A percentile compares a stretch with the other conserved stretches of the same genome.
Evolutionary conservation across 2,329 filamentous ascomycete species (phyloP).

Genomic region (Botrytis sinoallii): DNA sequence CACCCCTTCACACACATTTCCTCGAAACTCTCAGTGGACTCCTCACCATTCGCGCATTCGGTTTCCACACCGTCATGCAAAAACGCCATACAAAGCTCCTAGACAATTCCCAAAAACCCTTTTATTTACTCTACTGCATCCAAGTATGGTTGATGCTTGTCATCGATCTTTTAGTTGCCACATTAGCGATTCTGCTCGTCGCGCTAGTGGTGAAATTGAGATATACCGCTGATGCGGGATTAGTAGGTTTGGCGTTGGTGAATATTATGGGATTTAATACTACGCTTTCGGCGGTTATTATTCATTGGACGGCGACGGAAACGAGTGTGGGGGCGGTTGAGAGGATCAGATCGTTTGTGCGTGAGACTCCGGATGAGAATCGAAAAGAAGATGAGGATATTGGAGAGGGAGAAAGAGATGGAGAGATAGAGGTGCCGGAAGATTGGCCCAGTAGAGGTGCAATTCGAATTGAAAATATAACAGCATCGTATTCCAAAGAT

Average conservation of each 20-base stretch:
- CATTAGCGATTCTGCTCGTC: conserved; percentile 36
- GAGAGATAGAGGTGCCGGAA: conserved; percentile 12
- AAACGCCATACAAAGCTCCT: conserved; percentile 39
- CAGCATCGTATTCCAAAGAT: conserved; percentile 34
- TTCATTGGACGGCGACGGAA: conserved; percentile 30
- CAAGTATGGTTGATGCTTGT: conserved; percentile 56
- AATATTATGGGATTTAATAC: conserved; percentile 31
- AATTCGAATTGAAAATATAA: conserved; percentile 36
- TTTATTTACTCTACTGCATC: conserved; percentile 54
- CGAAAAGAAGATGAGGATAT: conserved; percentile 11
- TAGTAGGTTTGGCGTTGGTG: conserved; percentile 34
- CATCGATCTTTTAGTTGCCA: conserved; percentile 26
- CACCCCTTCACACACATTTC: not conserved
- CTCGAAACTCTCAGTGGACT: not conserved
- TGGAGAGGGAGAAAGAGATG: not conserved
- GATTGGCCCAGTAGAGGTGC: conserved; percentile 31
- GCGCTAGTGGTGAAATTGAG: conserved; percentile 36
- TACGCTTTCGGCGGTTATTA: conserved; percentile 25
- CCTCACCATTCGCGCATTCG: not conserved
- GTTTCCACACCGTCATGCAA: not conserved
- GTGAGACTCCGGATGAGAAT: conserved; percentile 23
- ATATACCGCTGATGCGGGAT: conserved; percentile 25
- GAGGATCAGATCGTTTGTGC: conserved; percentile 23
- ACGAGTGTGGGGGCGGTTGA: conserved; percentile 30
- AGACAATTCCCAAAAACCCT: conserved; percentile 52